These are phyloP conservation scores for Solanum phureja DNA, from an alignment of 257 asterid genomes.

Conservation along the genomic window DNA sequence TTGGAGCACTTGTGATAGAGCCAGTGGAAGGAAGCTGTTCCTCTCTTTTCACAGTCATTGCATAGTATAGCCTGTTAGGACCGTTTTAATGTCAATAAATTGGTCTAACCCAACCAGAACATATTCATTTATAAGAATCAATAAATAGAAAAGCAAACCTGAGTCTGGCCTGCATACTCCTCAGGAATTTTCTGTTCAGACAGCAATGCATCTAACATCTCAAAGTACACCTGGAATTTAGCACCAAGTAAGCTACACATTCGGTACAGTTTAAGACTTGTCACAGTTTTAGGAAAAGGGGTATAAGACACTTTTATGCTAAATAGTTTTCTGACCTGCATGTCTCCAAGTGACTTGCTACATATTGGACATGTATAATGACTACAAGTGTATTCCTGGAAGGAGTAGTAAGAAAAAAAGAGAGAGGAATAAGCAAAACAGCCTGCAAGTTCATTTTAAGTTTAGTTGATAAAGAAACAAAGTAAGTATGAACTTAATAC, in stretches of 20 bases:
- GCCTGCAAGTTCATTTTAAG: background rate
- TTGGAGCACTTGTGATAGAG: conserved; percentile 70
- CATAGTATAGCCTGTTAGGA: conserved; percentile 58
- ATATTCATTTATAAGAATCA: background rate
- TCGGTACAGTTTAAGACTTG: background rate
- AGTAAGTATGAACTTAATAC: conserved; percentile 21
- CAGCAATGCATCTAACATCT: conserved; percentile 74
- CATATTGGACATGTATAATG: conserved; percentile 87
- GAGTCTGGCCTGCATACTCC: conserved; percentile 64
- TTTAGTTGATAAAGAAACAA: background rate
- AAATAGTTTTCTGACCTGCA: conserved; percentile 42
- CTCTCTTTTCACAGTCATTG: conserved; percentile 81
- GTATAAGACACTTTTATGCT: background rate
- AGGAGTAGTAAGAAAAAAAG: background rate
- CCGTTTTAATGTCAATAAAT: background rate
- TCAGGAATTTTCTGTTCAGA: conserved; percentile 84
- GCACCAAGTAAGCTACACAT: background rate
- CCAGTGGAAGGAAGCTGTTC: conserved; percentile 70
- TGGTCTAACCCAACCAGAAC: background rate
- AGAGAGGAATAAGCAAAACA: conserved; percentile 4
- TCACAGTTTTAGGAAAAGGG: background rate
- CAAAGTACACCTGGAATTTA: conserved; percentile 58
- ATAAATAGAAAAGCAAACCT: conserved; percentile 30
- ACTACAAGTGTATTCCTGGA: conserved; percentile 71
- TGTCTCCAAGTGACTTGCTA: conserved; percentile 96